Conservation (phyloP, 805 yeast genomes). For the Teunomyces aglyptinius region DNA sequence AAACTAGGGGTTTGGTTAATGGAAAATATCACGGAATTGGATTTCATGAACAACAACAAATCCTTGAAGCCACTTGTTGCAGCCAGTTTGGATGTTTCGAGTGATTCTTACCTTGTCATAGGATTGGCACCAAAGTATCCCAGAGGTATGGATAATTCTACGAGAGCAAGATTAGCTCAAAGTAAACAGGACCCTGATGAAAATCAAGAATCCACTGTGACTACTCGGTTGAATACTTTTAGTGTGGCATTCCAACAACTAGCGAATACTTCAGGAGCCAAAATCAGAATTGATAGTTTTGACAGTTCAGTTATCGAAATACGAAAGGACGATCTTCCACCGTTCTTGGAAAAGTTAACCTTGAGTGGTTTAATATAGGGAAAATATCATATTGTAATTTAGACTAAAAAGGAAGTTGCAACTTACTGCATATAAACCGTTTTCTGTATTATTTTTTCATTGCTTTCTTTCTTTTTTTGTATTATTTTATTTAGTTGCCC, state of each 20-base stretch:
- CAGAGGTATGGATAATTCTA: conserved; percentile 35
- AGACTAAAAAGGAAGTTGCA: not conserved
- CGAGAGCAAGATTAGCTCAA: conserved; percentile 31
- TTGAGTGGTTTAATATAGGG: conserved; percentile 8
- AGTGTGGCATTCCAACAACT: conserved; percentile 90
- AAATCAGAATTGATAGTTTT: conserved; percentile 88
- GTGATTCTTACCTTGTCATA: conserved; percentile 80
- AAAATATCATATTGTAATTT: not conserved
- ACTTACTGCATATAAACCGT: not conserved
- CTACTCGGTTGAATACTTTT: conserved; percentile 67
- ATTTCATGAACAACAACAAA: conserved; percentile 34
- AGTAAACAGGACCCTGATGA: conserved; percentile 28
- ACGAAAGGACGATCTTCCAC: conserved; percentile 78
- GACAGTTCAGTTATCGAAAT: conserved; percentile 93
- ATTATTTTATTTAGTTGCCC: not conserved
- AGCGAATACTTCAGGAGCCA: conserved; percentile 80
- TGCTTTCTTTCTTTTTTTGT: too few species aligned
- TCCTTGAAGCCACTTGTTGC: conserved; percentile 74
- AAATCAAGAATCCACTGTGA: conserved; percentile 39
- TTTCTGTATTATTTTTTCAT: too few species aligned
- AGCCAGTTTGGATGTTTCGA: conserved; percentile 71
- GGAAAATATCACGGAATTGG: conserved; percentile 84
- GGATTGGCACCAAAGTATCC: conserved; percentile 87
- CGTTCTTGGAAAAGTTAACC: conserved; percentile 82
- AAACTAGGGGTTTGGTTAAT: conserved; percentile 88